A percentile compares a stretch with the other conserved stretches of the same genome.
phyloP scores from a whole-genome alignment of 106 monocot genomes.

The Narthecium ossifragum region DNA sequence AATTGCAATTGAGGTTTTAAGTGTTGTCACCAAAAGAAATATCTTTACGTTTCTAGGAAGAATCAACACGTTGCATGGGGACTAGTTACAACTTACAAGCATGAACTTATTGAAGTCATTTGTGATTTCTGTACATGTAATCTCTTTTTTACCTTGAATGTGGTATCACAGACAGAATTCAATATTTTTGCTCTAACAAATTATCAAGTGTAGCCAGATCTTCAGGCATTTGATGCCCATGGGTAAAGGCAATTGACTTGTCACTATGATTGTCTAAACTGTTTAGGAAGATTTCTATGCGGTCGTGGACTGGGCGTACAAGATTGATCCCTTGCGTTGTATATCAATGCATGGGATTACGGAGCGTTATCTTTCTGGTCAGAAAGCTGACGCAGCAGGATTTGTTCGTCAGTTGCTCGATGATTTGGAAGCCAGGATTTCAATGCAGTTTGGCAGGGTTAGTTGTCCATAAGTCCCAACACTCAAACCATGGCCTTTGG shows the following conservation, averaged over 20 bases:
- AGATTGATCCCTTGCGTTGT: conserved; percentile 93
- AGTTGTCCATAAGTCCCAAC: not conserved
- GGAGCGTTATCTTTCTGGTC: conserved; percentile 93
- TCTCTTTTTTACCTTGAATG: no score
- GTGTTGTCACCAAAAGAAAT: no score
- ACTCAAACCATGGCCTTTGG: not conserved
- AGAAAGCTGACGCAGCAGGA: conserved; percentile 99
- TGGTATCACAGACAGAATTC: no score
- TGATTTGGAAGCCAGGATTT: conserved; percentile 86
- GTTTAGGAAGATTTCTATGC: conserved; percentile 95
- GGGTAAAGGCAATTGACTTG: no score
- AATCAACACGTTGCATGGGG: no score
- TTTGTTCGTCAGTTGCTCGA: conserved; percentile 89
- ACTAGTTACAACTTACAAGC: no score
- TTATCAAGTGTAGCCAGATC: not conserved
- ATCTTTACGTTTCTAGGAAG: no score
- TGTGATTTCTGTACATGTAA: no score
- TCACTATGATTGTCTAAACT: no score
- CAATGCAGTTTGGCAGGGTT: conserved; percentile 75
- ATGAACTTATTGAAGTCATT: no score
- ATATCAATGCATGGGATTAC: conserved; percentile 99
- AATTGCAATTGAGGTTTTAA: no score
- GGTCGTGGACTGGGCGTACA: conserved; percentile 98
- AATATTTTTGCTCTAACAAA: no score
- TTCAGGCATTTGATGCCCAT: not conserved